Base-by-base conservation (phyloP, 768 basidiomycete species). In the Phlebiopsis flavidoalba region DNA sequence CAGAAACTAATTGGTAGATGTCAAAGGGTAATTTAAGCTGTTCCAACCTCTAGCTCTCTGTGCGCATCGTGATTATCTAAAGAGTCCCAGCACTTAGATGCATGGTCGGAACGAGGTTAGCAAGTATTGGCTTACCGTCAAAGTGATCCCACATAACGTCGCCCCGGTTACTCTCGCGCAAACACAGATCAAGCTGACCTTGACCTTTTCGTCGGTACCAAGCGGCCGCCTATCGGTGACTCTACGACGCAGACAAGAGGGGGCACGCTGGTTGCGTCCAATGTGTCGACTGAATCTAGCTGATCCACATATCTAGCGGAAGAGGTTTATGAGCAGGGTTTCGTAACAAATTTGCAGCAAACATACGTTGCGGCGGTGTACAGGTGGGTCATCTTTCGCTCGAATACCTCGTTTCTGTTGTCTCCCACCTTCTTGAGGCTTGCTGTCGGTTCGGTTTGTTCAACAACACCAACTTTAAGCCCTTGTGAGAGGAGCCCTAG, bases 141-240 rank as follows among this genome's bases (percentile, higher is more conserved):
- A 95, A 96, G 58, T 91, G 85, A 67, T 99, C 96, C 85, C 93
- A 98, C 2, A 93, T 76, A 2, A 99, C 89, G 64, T 97, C 95
- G n/a, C n/a, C 1, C 96, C 96, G 0, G 94, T n/a, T 97, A 51
- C 86, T 86, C 86, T 86, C 0, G 95, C 92, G 59, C 86, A 85
- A 15, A 97, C 85, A 15, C 84, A 83, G 36, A 98, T 79, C 73
- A 98, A 77, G 8, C 87, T 87, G 45, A 98, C 79, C 35, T 58
- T 60, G 1, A 80, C 80, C 24, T 75, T 72, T 56, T 82, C 81
- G 58, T 81, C 79, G 1, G 70, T 63, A 5, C 75, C 74, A 67
- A 74, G 73, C n/a, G n/a, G 19, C 77, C 77, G 2, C 78, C 78
- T 31, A 64, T 62, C n/a, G 69, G 69, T 43, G 74, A 63, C 59